phyloP scores from a whole-genome alignment of 768 basidiomycete genomes.

The Mycena capillaripes region DNA sequence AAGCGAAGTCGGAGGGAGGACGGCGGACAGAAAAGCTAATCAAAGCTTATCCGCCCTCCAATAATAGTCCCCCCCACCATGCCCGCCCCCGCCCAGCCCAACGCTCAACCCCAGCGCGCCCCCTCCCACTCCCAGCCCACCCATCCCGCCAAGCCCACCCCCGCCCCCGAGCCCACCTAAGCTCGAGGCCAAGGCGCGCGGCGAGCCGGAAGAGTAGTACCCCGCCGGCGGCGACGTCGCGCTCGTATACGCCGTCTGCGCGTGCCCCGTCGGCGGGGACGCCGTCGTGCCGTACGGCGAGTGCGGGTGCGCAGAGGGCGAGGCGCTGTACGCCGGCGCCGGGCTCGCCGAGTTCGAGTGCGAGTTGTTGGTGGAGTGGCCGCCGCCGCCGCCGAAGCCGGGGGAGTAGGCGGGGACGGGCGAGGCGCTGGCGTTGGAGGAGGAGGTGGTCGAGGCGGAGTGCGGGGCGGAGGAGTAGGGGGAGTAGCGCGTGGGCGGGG shows the following conservation, averaged over 20 bases:
- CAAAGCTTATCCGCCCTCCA: background rate
- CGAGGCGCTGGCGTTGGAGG: background rate
- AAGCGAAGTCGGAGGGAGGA: no score
- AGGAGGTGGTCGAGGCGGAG: slow-evolving; percentile 1
- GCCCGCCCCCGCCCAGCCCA: background rate
- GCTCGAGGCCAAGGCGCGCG: background rate
- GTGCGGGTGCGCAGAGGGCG: no score
- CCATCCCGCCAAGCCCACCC: background rate
- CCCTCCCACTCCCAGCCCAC: background rate
- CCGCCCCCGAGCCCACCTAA: background rate
- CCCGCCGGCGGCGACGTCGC: background rate
- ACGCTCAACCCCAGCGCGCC: background rate
- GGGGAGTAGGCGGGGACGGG: background rate
- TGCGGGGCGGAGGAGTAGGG: slow-evolving; percentile 19
- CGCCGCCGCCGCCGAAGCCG: background rate
- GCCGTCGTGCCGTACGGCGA: background rate
- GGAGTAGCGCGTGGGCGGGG: slow-evolving; percentile 18
- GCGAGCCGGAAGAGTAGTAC: background rate
- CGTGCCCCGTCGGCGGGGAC: background rate
- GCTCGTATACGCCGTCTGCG: background rate
- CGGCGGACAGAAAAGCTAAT: background rate
- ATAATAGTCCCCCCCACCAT: background rate
- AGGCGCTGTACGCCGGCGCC: background rate
- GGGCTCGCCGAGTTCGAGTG: background rate
- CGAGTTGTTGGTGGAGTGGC: no score